A percentile compares a stretch with the other conserved stretches of the same genome.
Evolutionary conservation across 1,284 basidiomycete genomes (phyloP).

Genomic region (Schizophyllum amplum): DNA sequence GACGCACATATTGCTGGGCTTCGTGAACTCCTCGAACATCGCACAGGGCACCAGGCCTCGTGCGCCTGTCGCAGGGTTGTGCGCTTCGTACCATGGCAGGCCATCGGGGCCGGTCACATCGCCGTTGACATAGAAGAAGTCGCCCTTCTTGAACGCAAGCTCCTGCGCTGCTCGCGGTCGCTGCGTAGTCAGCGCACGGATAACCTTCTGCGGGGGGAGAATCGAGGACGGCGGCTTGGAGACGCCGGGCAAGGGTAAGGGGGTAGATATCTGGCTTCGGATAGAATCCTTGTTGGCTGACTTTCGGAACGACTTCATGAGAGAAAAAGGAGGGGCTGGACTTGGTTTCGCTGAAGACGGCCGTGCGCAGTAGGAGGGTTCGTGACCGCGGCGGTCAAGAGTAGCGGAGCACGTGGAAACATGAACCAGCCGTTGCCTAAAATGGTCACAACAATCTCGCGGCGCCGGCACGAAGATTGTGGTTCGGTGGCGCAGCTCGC

Average conservation of each 20-base stretch:
- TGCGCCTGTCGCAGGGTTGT: conserved; percentile 88
- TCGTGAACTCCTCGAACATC: conserved; percentile 85
- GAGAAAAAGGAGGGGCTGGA: not conserved
- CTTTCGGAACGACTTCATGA: conserved; percentile 84
- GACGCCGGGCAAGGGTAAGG: conserved; percentile 52
- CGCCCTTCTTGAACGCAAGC: conserved; percentile 88
- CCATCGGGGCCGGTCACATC: not conserved
- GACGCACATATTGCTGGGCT: conserved; percentile 59
- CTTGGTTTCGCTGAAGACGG: not conserved
- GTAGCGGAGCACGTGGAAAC: not conserved
- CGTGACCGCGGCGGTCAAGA: not conserved
- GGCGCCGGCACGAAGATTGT: not conserved
- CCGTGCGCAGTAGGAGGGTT: not conserved
- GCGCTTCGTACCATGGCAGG: conserved; percentile 68
- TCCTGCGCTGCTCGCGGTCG: conserved; percentile 75
- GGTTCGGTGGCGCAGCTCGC: not conserved
- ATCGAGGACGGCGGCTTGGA: conserved; percentile 65
- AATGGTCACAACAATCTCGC: not conserved
- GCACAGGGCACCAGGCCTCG: conserved; percentile 84
- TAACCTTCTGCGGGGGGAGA: conserved; percentile 90
- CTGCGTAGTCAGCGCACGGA: conserved; percentile 75
- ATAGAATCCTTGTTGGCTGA: conserved; percentile 56
- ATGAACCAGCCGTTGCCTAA: not conserved
- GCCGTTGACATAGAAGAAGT: conserved; percentile 86
- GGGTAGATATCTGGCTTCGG: conserved; percentile 60